Conservation (phyloP, 352 stramenopile genomes). For the Thraustochytrium sp. region DNA sequence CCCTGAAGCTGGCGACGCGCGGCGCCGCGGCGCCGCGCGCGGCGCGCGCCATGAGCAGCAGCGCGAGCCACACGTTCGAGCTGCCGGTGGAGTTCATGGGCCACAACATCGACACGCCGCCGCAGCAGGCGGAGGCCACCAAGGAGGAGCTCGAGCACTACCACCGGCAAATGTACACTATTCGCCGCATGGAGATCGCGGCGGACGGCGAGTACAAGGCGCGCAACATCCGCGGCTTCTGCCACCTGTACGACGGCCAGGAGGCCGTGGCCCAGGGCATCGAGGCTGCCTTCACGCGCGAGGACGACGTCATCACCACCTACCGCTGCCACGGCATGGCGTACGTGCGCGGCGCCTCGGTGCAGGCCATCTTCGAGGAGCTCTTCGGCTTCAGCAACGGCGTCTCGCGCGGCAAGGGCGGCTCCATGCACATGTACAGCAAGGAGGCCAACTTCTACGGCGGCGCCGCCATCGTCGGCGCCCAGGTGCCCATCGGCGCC, state of each 20-base stretch:
- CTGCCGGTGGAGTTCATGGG: conserved; percentile 29
- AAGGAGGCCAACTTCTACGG: conserved; percentile 98
- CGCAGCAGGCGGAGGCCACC: conserved; percentile 56
- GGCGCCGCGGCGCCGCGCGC: not conserved
- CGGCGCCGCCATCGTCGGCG: conserved; percentile 95
- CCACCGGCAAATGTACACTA: conserved; percentile 99
- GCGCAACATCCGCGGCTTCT: conserved; percentile 94
- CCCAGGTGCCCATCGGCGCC: conserved; percentile 93
- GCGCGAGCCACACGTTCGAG: not conserved
- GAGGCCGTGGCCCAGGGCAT: conserved; percentile 97
- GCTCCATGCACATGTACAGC: conserved; percentile 99
- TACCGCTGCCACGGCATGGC: conserved; percentile 99
- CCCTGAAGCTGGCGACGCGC: not conserved
- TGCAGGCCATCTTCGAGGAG: conserved; percentile 82
- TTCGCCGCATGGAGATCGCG: conserved; percentile 99
- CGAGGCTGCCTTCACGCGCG: conserved; percentile 82
- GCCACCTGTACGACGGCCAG: conserved; percentile 99
- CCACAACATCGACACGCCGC: conserved; percentile 29
- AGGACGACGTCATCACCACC: conserved; percentile 97
- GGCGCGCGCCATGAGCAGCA: not conserved
- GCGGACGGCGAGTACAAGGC: conserved; percentile 99
- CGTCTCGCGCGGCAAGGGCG: conserved; percentile 88
- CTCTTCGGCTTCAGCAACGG: conserved; percentile 88
- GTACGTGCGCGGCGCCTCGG: conserved; percentile 81
- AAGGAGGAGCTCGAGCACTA: conserved; percentile 93